Percentiles rank a stretch among this genome's conserved stretches.
Conservation (phyloP, 805 yeast genomes). For the Saturnispora zaruensis region DNA sequence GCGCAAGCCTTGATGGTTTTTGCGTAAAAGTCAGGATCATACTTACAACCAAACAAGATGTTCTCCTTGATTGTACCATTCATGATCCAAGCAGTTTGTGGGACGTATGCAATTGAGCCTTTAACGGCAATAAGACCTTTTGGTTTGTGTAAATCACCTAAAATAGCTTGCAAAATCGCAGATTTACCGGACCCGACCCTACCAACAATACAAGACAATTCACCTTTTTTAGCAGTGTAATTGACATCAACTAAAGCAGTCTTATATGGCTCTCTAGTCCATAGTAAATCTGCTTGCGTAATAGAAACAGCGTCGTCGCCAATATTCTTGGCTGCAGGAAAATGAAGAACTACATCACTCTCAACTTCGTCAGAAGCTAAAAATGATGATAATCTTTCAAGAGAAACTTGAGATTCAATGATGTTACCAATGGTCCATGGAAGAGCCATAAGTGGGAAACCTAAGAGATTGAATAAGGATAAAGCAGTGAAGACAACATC, state of each 20-base stretch:
- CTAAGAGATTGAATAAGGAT: constrained; percentile 75
- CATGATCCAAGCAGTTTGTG: constrained; percentile 91
- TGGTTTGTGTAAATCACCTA: constrained; percentile 41
- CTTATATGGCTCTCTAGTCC: constrained; percentile 69
- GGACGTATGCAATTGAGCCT: constrained; percentile 52
- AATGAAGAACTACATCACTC: constrained; percentile 47
- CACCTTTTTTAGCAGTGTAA: constrained; percentile 44
- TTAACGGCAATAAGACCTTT: constrained; percentile 28
- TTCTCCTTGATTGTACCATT: constrained; percentile 90
- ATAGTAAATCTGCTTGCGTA: constrained; percentile 61
- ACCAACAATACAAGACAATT: constrained; percentile 54
- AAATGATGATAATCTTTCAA: constrained; percentile 65
- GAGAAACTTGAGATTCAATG: constrained; percentile 83
- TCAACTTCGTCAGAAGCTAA: constrained; percentile 75
- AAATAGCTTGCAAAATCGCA: constrained; percentile 42
- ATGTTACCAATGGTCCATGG: constrained; percentile 84
- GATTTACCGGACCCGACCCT: constrained; percentile 64
- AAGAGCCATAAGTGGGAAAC: constrained; percentile 86
- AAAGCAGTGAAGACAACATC: constrained; percentile 90
- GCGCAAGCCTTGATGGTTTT: constrained; percentile 86
- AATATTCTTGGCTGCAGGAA: constrained; percentile 35
- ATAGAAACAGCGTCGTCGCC: constrained; percentile 66
- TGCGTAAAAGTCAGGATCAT: constrained; percentile 72
- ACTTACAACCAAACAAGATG: constrained; percentile 80
- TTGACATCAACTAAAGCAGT: constrained; percentile 41